phyloP scores from a whole-genome alignment of 805 yeast genomes.

The Ogataea minuta region DNA sequence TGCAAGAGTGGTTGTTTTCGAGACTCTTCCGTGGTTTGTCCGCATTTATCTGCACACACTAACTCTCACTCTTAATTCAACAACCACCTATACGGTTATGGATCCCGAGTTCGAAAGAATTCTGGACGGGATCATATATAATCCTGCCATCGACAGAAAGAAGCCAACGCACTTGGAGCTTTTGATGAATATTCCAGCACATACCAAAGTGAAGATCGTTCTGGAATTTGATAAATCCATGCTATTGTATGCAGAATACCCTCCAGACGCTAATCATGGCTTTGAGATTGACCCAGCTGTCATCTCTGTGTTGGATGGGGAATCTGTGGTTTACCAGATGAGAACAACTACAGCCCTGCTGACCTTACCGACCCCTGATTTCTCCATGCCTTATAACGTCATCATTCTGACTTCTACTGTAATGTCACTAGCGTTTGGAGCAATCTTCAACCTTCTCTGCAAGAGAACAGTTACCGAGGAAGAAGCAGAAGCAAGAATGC shows the following conservation, averaged over 20 bases:
- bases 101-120: conserved; percentile 35
- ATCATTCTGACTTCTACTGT: conserved; percentile 91
- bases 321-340: conserved; percentile 41
- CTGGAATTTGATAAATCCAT: conserved; percentile 87
- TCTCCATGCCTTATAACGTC: conserved; percentile 98
- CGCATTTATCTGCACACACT: conserved; percentile 76
- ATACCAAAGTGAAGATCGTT: conserved; percentile 56
- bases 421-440: conserved; percentile 89
- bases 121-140: conserved; percentile 55
- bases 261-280: conserved; percentile 99
- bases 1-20: conserved; percentile 62
- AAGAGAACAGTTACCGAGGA: conserved; percentile 75
- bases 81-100: conserved; percentile 19
- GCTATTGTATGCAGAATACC: conserved; percentile 83
- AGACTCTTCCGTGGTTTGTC: conserved; percentile 92
- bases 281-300: conserved; percentile 93
- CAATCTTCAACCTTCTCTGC: conserved; percentile 72
- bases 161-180: conserved; percentile 85
- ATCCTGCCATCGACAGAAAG: conserved; percentile 75
- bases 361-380: conserved; percentile 93
- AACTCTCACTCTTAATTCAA: conserved; percentile 33
- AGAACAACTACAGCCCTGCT: conserved; percentile 86
- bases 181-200: conserved; percentile 60
- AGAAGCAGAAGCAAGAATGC: conserved; percentile 46
- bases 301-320: conserved; percentile 48